phyloP scores from a whole-genome alignment of 169 alveolate genomes.

The Theileria orientalis region DNA sequence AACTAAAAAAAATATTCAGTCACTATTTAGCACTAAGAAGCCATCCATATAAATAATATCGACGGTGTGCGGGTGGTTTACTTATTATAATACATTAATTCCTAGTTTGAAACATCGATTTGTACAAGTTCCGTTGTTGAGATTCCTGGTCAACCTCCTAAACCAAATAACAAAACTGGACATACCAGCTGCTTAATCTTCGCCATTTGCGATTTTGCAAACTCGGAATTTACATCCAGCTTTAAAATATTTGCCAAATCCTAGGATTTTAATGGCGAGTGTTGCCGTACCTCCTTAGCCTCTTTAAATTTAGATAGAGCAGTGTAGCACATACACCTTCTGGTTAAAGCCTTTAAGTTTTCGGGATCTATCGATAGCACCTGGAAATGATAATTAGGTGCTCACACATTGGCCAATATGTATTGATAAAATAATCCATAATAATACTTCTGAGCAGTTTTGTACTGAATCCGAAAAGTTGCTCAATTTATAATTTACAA shows the following conservation, averaged over 20 bases:
- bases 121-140: conserved; percentile 14
- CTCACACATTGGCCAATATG: background rate
- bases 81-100: too few species aligned
- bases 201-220: conserved; percentile 25
- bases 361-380: conserved; percentile 15
- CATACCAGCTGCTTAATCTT: conserved; percentile 31
- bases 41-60: too few species aligned
- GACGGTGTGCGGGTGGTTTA: too few species aligned
- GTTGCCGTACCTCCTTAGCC: conserved; percentile 35
- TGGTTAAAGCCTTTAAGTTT: conserved; percentile 50
- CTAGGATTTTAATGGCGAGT: background rate
- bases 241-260: conserved; percentile 22
- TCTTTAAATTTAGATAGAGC: conserved; percentile 23
- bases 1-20: too few species aligned
- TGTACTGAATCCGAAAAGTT: conserved; percentile 28
- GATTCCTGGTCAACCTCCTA: background rate
- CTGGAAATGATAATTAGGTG: too few species aligned
- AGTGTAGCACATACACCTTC: conserved; percentile 40
- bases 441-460: conserved; percentile 46
- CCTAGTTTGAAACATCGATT: conserved; percentile 12
- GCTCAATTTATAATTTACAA: conserved; percentile 29
- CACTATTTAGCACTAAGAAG: too few species aligned
- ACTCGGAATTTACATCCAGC: conserved; percentile 21
- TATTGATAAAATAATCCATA: background rate
- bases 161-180: background rate